Base-by-base conservation (phyloP, 75 land plant species). In the Adiantum capillusveneris region DNA sequence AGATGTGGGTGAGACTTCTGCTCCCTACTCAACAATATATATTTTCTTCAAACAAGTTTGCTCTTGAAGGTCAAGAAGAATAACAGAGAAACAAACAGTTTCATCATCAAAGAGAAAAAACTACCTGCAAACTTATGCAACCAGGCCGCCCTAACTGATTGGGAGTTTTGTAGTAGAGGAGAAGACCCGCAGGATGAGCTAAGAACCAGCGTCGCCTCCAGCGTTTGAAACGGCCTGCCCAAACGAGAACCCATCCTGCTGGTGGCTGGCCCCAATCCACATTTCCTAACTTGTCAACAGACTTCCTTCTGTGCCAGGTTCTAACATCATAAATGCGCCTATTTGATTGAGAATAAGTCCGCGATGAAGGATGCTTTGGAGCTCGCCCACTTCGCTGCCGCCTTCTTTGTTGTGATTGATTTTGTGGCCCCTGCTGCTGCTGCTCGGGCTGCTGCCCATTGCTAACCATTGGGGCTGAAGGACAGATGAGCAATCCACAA, bases 141-240 rank as follows among this genome's bases (percentile, higher is more conserved):
- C 76, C 76, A 25, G 72, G 76, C 6, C 76, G 65, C 31, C 76
- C 76, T 31, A 73, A 51, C 31, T 73, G 76, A 44, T 73, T 64
- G 29, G 65, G 60, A 53, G 68, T 73, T 41, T 73, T 73, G 76
- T 61, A 73, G 58, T 73, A 69, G 13, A 73, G 76, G 7, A 73
- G 56, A 16, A 73, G 65, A 12, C 76, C 76, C 5, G 76, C 59
- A 19, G 76, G 72, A 44, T 73, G 72, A 48, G 72, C 76, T 3
- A 73, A 72, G 29, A 73, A 73, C 76, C 76, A 73, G 59, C 76
- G 64, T 19, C 71, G 65, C 11, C 65, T 60, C 76, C 76, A 73
- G 21, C 76, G 57, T 41, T 73, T 73, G 53, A 73, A 73, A 27
- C 76, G 62, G 16, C 76, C 76, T 56, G 76, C 76, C 76, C 76